Conservation (phyloP, 768 basidiomycete genomes). For the Pisolithus albus region DNA sequence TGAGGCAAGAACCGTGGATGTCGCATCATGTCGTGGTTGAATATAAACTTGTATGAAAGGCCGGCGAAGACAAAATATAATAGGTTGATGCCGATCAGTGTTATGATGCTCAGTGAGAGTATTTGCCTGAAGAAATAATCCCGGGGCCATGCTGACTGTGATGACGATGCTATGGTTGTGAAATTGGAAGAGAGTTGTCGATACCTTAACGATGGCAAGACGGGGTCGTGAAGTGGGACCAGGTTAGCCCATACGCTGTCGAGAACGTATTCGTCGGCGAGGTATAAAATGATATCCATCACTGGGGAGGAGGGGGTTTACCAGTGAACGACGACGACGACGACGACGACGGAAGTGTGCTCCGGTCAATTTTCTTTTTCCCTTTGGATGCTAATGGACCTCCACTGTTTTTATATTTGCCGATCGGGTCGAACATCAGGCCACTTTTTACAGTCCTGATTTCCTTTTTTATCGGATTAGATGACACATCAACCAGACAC, state of each 20-base stretch:
- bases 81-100: constrained; percentile 71
- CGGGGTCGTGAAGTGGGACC: constrained; percentile 49
- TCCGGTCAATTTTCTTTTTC: too few species aligned
- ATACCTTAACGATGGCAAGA: constrained; percentile 32
- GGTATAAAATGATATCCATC: constrained; percentile 77
- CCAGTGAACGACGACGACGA: background rate
- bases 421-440: constrained; percentile 16
- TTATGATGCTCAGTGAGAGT: constrained; percentile 62
- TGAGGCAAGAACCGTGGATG: constrained; percentile 92
- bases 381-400: too few species aligned
- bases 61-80: constrained; percentile 89
- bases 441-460: constrained; percentile 24
- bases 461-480: constrained; percentile 1
- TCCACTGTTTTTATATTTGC: constrained; percentile 1
- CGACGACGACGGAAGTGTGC: too few species aligned
- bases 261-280: constrained; percentile 65
- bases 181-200: constrained; percentile 31
- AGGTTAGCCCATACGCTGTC: constrained; percentile 75
- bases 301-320: too few species aligned
- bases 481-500: constrained; percentile 1
- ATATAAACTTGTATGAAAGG: constrained; percentile 76
- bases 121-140: constrained; percentile 77
- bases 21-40: constrained; percentile 92
- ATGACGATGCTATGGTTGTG: constrained; percentile 29
- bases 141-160: constrained; percentile 75